These are phyloP conservation scores for Kalaharituber pfeilii DNA, from an alignment of 2,329 filamentous ascomycete species.

Conservation along the genomic window DNA sequence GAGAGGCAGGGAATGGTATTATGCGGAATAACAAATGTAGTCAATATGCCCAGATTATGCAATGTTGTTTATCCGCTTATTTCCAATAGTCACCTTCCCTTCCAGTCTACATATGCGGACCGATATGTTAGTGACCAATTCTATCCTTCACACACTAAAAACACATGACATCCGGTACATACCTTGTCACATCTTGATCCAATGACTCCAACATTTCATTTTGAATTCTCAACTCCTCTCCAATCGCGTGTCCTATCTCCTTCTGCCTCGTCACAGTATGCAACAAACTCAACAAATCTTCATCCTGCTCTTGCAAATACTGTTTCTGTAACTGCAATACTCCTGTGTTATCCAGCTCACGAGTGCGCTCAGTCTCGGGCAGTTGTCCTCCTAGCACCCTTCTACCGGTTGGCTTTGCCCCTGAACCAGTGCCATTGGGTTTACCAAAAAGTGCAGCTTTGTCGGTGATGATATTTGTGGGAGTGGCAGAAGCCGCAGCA, in stretches of 20 bases:
- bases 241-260: slow-evolving; percentile 61
- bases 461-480: slow-evolving; percentile 23
- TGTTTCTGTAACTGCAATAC: slow-evolving; percentile 57
- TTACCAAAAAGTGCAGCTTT: slow-evolving; percentile 23
- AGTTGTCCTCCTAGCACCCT: slow-evolving; percentile 56
- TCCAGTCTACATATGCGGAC: slow-evolving; percentile 32
- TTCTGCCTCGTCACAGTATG: slow-evolving; percentile 55
- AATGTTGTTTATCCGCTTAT: slow-evolving; percentile 52
- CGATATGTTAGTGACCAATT: background rate
- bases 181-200: slow-evolving; percentile 44
- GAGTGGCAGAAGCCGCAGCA: slow-evolving; percentile 22
- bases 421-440: slow-evolving; percentile 15
- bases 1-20: too few relatives aligned
- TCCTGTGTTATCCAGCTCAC: slow-evolving; percentile 59
- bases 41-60: background rate
- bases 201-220: slow-evolving; percentile 51
- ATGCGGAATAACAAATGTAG: too few relatives aligned
- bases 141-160: background rate
- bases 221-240: slow-evolving; percentile 55
- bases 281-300: slow-evolving; percentile 50
- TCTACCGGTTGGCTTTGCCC: slow-evolving; percentile 38
- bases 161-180: slow-evolving; percentile 10
- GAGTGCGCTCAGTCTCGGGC: slow-evolving; percentile 57
- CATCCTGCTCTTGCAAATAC: slow-evolving; percentile 58
- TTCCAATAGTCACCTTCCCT: slow-evolving; percentile 56